Evolutionary conservation across 345 rosid genomes (phyloP).

Genomic region (Murraya paniculata): DNA sequence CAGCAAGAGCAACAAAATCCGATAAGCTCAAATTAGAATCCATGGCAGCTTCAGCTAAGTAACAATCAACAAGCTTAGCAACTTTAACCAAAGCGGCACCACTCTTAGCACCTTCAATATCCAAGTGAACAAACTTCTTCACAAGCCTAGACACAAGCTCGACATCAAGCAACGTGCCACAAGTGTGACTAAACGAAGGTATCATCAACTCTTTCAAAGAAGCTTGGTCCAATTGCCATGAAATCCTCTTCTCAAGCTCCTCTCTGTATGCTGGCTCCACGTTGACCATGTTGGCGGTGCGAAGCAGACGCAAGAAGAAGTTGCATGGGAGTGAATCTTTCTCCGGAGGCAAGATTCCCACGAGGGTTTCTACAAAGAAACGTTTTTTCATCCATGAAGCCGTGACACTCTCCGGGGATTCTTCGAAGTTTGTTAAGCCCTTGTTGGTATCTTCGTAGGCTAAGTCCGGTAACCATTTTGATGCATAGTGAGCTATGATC

Average conservation of each 20-base stretch:
- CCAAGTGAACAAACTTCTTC: constrained; percentile 44
- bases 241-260: constrained; percentile 70
- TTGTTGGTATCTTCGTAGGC: constrained; percentile 24
- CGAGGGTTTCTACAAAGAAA: constrained; percentile 67
- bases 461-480: constrained; percentile 86
- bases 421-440: constrained; percentile 19
- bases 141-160: constrained; percentile 72
- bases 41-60: constrained; percentile 70
- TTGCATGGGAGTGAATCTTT: constrained; percentile 73
- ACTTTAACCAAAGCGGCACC: constrained; percentile 62
- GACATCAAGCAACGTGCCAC: constrained; percentile 70
- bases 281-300: constrained; percentile 74
- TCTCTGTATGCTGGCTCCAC: constrained; percentile 47
- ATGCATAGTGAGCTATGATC: constrained; percentile 74
- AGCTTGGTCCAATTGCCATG: constrained; percentile 88
- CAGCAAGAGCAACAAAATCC: constrained; percentile 58
- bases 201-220: constrained; percentile 83
- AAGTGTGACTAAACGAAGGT: constrained; percentile 86
- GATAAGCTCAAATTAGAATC: constrained; percentile 51
- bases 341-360: constrained; percentile 83
- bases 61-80: constrained; percentile 73
- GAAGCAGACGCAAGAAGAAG: constrained; percentile 80
- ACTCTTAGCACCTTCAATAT: constrained; percentile 43
- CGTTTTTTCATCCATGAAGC: constrained; percentile 72
- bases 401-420: constrained; percentile 54